Evolutionary conservation across 352 stramenopile species (phyloP), one percentile per base, ranked within the genome.

Genomic region (Phytophthora quininea): DNA sequence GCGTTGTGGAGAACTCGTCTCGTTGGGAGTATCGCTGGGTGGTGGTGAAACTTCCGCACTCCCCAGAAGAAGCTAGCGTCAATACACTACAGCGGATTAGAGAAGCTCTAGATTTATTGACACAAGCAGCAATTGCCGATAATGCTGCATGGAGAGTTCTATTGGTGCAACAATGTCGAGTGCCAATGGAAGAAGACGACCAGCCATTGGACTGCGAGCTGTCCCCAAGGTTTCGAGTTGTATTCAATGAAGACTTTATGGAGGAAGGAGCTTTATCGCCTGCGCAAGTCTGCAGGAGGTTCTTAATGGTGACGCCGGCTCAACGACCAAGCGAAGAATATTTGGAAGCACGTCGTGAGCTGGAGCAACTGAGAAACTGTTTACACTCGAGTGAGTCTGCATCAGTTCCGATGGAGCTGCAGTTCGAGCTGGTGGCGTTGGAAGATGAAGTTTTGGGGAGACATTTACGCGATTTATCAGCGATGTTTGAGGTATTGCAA

Each of bases 51-150:
- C 54, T 77, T 33, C 70, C 70, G 24, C 50, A 69, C 14, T 51
- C 54, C 3, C 59, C 47, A 11, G 54, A 70, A n/a, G 48, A 69
- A n/a, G 35, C 48, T 14, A 46, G 31, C 12, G 4, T 59, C 11
- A 43, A 19, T 2, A 11, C 55, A 32, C 50, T 73, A 32, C 32
- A 46, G 50, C 60, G 59, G 40, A 64, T 73, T 65, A 58, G 65
- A 2, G 75, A 83, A 47, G 75, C 64, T n/a, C 69, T 83, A 31
- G 71, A 80, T 49, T 49, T 83, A 35, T 65, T 83, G 27, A 55
- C 58, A 8, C 55, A 74, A n/a, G 65, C 78, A 5, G 68, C 69
- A 12, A 50, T 52, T n/a, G 29, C 69, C 7, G 71, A 78, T 37
- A 73, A 83, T 47, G 59, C 49, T 4, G 64, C 63, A 30, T 83